Conservation (phyloP, 164 flowering plant species). For the Umbellularia californica region DNA sequence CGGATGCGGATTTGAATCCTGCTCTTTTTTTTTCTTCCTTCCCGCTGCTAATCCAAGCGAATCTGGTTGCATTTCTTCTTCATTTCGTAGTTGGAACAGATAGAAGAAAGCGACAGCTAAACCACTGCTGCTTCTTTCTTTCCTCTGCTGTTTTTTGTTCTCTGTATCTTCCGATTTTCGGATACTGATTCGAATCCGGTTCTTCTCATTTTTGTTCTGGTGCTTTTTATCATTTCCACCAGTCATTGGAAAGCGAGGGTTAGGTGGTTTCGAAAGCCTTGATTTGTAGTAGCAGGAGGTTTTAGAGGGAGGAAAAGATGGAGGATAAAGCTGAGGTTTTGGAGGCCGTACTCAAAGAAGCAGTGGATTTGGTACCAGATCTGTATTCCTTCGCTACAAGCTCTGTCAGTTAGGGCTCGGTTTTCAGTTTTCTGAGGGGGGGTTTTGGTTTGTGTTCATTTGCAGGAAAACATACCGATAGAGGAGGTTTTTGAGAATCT, state of each 20-base stretch:
- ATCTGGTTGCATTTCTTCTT: too few species aligned
- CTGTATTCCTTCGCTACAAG: conserved; percentile 15
- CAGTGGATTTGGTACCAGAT: conserved; percentile 58
- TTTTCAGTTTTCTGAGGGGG: neutral
- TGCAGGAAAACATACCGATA: conserved; percentile 74
- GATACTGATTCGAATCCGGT: neutral
- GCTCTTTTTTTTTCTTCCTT: neutral
- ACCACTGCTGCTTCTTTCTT: too few species aligned
- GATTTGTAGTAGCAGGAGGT: neutral
- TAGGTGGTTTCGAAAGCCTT: neutral
- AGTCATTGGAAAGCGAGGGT: neutral
- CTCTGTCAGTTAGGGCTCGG: neutral
- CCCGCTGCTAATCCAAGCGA: too few species aligned
- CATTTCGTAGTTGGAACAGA: too few species aligned
- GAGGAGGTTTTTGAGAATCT: conserved; percentile 77
- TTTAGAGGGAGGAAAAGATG: conserved; percentile 26
- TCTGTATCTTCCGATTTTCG: neutral
- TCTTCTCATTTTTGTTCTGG: neutral
- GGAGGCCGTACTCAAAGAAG: conserved; percentile 69
- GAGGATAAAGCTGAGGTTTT: conserved; percentile 34
- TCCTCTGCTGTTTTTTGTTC: too few species aligned
- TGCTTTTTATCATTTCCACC: neutral
- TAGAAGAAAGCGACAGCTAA: too few species aligned
- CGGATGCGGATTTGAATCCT: neutral
- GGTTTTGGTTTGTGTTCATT: conserved; percentile 11